Base-by-base conservation (phyloP, 2,329 filamentous ascomycete genomes). In the Cladorrhinum sp. region DNA sequence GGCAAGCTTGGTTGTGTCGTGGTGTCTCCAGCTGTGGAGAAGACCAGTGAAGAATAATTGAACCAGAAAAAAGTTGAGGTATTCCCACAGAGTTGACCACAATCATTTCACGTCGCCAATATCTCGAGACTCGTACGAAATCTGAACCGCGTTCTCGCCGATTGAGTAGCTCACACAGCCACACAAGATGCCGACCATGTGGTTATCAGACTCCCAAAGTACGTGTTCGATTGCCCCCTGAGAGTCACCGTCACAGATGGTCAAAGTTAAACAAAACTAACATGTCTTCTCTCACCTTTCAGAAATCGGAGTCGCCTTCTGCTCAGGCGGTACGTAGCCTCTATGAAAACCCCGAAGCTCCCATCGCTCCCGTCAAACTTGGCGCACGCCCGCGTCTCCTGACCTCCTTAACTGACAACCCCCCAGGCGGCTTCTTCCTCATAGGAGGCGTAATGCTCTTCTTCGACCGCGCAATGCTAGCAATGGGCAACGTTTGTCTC, bases 281-380 rank as follows among this genome's bases (percentile, higher is more conserved):
- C 72, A 58, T 62, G 2, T 36, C 18, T 46, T n/a, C 3, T 24
- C 3, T 21, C 42, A n/a, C n/a, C 10, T 46, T 12, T 21, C 54
- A 98, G 95, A 99, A 78, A 90, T 98, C 72, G 95, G 95, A 69
- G 93, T 97, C 65, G 91, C 93, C 74, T 99, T 99, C 82, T 98
- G 95, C 84, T 95, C 92, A 73, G 94, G 92, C 72, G 94, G 93
- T 96, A 88, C 69, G 90, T 89, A 76, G 69, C 39, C 39, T 14
- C 12, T 33, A 24, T 10, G n/a, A 28, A 28, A 28, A 28, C 16
- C 36, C 18, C 9, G 16, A 23, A 16, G n/a, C 49, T 21, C 3
- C 24, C 62, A 50, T 55, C 3, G 9, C 46, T n/a, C 49, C 26
- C n/a, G n/a, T n/a, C n/a, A n/a, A n/a, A n/a, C n/a, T n/a, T n/a